Evolutionary conservation across 305 asterid species (phyloP).

Genomic region (Caryopteris hybrid): DNA sequence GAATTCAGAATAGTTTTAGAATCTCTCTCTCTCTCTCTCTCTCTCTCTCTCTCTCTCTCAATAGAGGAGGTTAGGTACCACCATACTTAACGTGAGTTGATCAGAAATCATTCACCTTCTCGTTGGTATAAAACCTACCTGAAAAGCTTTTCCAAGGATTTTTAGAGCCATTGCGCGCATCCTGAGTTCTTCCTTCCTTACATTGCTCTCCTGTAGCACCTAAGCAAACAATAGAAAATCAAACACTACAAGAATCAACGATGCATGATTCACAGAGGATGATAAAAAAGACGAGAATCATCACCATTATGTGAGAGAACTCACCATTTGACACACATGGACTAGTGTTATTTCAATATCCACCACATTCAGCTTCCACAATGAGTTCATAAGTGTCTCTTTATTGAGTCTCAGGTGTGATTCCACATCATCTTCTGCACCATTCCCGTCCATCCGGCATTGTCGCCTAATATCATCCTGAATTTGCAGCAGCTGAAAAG

Average conservation of each 20-base stretch:
- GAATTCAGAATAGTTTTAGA: background rate
- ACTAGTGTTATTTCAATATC: conserved; percentile 78
- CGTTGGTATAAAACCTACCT: conserved; percentile 31
- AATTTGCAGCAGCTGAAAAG: conserved; percentile 89
- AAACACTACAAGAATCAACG: background rate
- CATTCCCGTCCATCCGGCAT: conserved; percentile 58
- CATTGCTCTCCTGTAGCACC: conserved; percentile 73
- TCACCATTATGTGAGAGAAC: background rate
- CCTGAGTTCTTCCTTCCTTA: conserved; percentile 75
- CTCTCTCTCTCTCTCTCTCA: too few relatives aligned
- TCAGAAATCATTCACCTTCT: background rate
- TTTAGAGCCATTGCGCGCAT: conserved; percentile 64
- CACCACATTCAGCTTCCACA: conserved; percentile 86
- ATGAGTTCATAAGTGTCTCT: conserved; percentile 64
- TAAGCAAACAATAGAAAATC: conserved; percentile 1
- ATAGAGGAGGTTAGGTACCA: background rate
- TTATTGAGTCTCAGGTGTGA: conserved; percentile 61
- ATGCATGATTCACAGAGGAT: background rate
- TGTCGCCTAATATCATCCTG: conserved; percentile 73
- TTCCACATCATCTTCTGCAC: conserved; percentile 60
- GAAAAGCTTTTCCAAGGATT: conserved; percentile 68
- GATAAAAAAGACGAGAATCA: background rate
- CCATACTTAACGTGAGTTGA: too few relatives aligned
- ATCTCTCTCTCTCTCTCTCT: too few relatives aligned
- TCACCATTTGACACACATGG: conserved; percentile 89